Conservation (phyloP, 108 stramenopile species). For the Nitzschia palea region DNA sequence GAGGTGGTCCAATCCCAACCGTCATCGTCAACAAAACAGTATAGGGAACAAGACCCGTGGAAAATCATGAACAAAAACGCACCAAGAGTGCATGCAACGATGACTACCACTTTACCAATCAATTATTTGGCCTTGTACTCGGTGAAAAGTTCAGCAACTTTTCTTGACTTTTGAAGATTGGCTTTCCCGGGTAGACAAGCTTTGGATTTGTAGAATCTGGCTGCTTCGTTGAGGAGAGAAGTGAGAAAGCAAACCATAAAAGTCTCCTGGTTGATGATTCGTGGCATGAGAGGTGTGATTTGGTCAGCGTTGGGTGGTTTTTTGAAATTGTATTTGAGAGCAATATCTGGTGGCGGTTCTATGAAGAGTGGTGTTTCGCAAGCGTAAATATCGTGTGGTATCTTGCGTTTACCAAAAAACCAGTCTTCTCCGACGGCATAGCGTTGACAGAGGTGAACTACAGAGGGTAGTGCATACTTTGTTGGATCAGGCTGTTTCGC, state of each 20-base stretch:
- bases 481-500: neutral
- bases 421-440: constrained; percentile 56
- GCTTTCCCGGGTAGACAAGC: constrained; percentile 17
- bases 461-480: constrained; percentile 23
- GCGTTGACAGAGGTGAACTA: constrained; percentile 73
- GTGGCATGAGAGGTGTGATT: neutral
- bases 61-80: too few relatives aligned
- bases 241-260: constrained; percentile 62
- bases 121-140: neutral
- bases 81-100: too few relatives aligned
- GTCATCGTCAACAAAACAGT: too few relatives aligned
- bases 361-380: constrained; percentile 61
- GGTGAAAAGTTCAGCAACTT: constrained; percentile 20
- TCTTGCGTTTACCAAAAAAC: constrained; percentile 57
- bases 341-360: constrained; percentile 47
- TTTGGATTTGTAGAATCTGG: constrained; percentile 57
- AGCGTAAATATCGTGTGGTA: constrained; percentile 60
- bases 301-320: constrained; percentile 14
- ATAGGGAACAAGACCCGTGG: too few relatives aligned
- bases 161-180: constrained; percentile 16
- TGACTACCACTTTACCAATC: too few relatives aligned
- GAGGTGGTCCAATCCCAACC: too few relatives aligned
- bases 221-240: constrained; percentile 65
- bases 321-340: constrained; percentile 12
- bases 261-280: constrained; percentile 6